These are phyloP conservation scores for Usnea hakonensis DNA, from an alignment of 495 filamentous ascomycete genomes.

Conservation along the genomic window DNA sequence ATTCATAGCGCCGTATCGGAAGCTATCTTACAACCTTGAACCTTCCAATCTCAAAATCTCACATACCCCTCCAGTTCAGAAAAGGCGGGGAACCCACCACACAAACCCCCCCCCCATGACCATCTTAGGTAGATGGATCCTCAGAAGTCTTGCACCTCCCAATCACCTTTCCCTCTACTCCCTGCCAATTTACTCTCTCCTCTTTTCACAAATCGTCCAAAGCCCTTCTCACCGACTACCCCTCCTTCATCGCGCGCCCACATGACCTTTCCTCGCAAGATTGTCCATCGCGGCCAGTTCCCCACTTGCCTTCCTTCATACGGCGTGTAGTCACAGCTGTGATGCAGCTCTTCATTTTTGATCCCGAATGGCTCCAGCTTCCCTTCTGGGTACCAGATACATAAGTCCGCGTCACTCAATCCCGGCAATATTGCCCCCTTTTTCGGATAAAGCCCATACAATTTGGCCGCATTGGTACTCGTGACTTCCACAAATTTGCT, in stretches of 20 bases:
- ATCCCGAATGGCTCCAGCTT: slow-evolving; percentile 31
- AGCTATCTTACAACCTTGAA: too few species aligned
- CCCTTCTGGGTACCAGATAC: not conserved
- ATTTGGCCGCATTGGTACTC: not conserved
- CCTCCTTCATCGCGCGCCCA: slow-evolving; percentile 44
- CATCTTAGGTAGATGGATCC: too few species aligned
- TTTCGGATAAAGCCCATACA: slow-evolving; percentile 1
- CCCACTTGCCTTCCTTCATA: slow-evolving; percentile 48
- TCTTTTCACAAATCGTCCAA: slow-evolving; percentile 49
- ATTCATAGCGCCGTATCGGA: too few species aligned
- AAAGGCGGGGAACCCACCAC: not conserved
- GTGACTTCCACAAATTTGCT: slow-evolving; percentile 9
- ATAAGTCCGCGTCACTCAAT: slow-evolving; percentile 4
- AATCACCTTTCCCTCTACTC: not conserved
- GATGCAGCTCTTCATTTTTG: slow-evolving; percentile 48
- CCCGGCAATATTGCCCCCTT: slow-evolving; percentile 1
- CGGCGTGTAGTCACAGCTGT: slow-evolving; percentile 54
- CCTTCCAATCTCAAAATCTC: too few species aligned
- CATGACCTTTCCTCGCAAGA: slow-evolving; percentile 50
- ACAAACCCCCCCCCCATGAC: too few species aligned
- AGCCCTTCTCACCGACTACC: slow-evolving; percentile 40
- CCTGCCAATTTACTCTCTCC: slow-evolving; percentile 34
- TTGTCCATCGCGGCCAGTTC: slow-evolving; percentile 56
- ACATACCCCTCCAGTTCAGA: too few species aligned
- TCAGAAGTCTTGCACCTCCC: slow-evolving; percentile 7